Evolutionary conservation across 306 rosid species (phyloP), one percentile per base, ranked within the genome.

Genomic region (Fragaria nilgerrensis): DNA sequence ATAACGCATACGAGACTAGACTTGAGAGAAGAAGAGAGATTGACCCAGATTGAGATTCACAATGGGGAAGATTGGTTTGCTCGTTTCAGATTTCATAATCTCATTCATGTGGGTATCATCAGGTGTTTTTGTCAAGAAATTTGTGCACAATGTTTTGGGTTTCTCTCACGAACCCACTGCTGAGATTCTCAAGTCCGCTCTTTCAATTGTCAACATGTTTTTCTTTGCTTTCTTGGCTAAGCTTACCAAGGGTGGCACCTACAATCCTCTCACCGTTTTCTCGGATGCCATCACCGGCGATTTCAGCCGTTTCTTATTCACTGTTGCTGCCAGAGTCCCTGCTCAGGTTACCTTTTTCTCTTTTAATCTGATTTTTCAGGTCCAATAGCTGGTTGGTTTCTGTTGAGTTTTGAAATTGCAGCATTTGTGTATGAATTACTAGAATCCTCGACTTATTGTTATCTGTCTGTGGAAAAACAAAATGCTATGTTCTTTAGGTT

Each of bases 91-190:
- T 85, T 90, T 92, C 39, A 37, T 79, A 13, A 43, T 92, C 6
- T 91, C 98, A 56, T 90, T 90, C 85, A 88, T 87, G 97, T 92
- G 98, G 97, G 92, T 85, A 23, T 92, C 91, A 82, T 89, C 98
- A 2, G 89, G 91, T 50, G 87, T 84, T 80, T 53, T 95, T 19
- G 58, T 84, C 61, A 88, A 88, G 81, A 75, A 83, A 0, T 62
- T 88, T 32, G 91, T 86, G 56, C 67, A 74, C 80, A 48, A 74
- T 4, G 0, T 73, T 47, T 32, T 89, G 52, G 91, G 83, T 5
- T 83, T 90, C 3, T 73, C 76, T 19, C 80, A 77, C 68, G 77
- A 72, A 43, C 87, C 76, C 45, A 13, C 68, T 0, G 87, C 58
- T 1, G 98, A 92, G 88, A 50, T 84, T 29, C 49, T 87, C 32